These are phyloP conservation scores for Omphalotus olearius DNA, from an alignment of 1,284 basidiomycete genomes.

Conservation along the genomic window DNA sequence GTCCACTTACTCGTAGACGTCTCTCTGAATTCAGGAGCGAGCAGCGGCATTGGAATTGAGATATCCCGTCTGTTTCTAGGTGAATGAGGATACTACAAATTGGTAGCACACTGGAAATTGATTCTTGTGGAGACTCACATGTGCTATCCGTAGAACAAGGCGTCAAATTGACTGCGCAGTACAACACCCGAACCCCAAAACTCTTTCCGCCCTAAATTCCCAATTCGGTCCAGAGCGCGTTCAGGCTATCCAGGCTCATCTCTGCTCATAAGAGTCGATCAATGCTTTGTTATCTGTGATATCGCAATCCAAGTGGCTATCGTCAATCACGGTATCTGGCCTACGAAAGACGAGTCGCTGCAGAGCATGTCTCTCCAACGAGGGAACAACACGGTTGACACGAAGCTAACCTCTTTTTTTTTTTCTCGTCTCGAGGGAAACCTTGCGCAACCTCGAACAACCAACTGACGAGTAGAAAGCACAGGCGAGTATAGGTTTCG, in stretches of 20 bases:
- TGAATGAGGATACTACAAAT: slow-evolving; percentile 22
- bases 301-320: background rate
- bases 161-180: slow-evolving; percentile 69
- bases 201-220: slow-evolving; percentile 42
- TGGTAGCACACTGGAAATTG: background rate
- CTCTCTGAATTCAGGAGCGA: slow-evolving; percentile 41
- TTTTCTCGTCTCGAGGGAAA: slow-evolving; percentile 47
- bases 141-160: slow-evolving; percentile 46
- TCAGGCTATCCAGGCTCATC: slow-evolving; percentile 21
- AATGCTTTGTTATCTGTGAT: background rate
- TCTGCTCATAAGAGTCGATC: background rate
- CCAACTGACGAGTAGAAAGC: slow-evolving; percentile 28
- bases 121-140: background rate
- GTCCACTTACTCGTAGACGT: background rate
- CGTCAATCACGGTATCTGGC: slow-evolving; percentile 2
- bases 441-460: slow-evolving; percentile 42
- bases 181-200: slow-evolving; percentile 51
- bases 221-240: slow-evolving; percentile 32
- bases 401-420: no score
- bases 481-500: slow-evolving; percentile 44
- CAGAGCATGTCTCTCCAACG: background rate
- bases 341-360: background rate
- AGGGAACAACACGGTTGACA: slow-evolving; percentile 27
- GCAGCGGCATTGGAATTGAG: slow-evolving; percentile 63
- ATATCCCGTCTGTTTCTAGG: slow-evolving; percentile 51